These are phyloP conservation scores for Ettlia oleoabundans DNA, from an alignment of 139 green algal species.

Conservation along the genomic window DNA sequence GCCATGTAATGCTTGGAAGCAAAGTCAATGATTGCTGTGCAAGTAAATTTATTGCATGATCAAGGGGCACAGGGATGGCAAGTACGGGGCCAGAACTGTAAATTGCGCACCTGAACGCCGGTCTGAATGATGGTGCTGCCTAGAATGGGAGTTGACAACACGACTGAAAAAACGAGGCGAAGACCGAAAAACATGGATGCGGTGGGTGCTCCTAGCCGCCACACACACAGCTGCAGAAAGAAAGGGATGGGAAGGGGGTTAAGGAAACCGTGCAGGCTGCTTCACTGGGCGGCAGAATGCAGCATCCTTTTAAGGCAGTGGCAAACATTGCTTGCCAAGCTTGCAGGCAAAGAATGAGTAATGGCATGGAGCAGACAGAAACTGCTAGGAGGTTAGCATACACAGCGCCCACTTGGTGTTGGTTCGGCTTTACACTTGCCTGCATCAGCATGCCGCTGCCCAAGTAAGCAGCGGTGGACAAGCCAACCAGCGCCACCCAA, in stretches of 20 bases:
- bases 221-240: constrained; percentile 6
- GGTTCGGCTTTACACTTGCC: no score
- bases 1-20: no score
- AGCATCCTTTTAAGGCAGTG: neutral
- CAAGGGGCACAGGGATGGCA: no score
- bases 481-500: constrained; percentile 8
- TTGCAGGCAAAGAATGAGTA: no score
- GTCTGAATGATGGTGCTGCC: constrained; percentile 15
- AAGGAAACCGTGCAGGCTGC: neutral
- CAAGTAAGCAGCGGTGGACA: constrained; percentile 1
- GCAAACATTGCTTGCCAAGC: no score
- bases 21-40: no score
- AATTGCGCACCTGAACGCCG: constrained; percentile 2
- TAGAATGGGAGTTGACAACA: constrained; percentile 1
- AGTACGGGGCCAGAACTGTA: no score
- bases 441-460: constrained; percentile 22
- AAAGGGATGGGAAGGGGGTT: neutral
- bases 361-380: neutral
- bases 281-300: neutral
- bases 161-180: constrained; percentile 10
- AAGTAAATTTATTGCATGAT: no score
- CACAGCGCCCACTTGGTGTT: no score
- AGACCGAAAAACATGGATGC: constrained; percentile 20
- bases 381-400: no score
- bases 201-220: constrained; percentile 2